Evolutionary conservation across 2,329 filamentous ascomycete species (phyloP).

Genomic region (Calonectria pteridis): DNA sequence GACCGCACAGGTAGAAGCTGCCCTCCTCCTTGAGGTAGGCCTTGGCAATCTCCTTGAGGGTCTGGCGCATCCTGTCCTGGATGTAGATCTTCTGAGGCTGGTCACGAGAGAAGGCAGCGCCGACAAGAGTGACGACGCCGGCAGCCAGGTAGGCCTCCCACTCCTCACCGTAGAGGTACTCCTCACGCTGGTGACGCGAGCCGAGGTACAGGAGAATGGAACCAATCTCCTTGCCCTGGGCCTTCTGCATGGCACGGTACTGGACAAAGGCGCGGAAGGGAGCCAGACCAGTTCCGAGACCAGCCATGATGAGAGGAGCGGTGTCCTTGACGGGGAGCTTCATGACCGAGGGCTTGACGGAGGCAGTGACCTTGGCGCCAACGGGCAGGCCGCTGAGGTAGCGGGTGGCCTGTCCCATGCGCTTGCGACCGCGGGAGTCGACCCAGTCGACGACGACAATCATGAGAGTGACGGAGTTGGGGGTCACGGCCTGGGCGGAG

Average conservation of each 20-base stretch:
- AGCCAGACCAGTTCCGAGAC: slow-evolving; percentile 95
- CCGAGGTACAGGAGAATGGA: slow-evolving; percentile 96
- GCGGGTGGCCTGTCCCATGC: slow-evolving; percentile 92
- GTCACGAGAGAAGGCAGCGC: slow-evolving; percentile 94
- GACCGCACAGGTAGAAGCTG: slow-evolving; percentile 96
- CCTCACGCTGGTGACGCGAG: slow-evolving; percentile 95
- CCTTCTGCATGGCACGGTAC: slow-evolving; percentile 97
- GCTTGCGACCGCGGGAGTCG: slow-evolving; percentile 86
- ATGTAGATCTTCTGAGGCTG: slow-evolving; percentile 99
- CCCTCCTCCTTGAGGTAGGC: slow-evolving; percentile 91
- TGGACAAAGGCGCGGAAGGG: slow-evolving; percentile 99
- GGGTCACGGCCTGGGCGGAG: slow-evolving; percentile 94
- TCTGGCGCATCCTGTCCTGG: slow-evolving; percentile 96
- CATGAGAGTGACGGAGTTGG: slow-evolving; percentile 90
- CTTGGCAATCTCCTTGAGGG: slow-evolving; percentile 82
- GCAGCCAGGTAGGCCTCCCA: slow-evolving; percentile 99
- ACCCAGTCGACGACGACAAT: slow-evolving; percentile 98
- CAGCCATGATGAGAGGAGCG: slow-evolving; percentile 97
- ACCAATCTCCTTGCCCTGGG: slow-evolving; percentile 95
- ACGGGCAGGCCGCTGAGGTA: slow-evolving; percentile 84
- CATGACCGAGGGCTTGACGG: slow-evolving; percentile 98
- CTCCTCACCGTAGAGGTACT: slow-evolving; percentile 98
- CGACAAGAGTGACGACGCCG: slow-evolving; percentile 93
- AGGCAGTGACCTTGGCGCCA: slow-evolving; percentile 86
- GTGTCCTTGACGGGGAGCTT: slow-evolving; percentile 92